phyloP scores from a whole-genome alignment of 2,329 filamentous ascomycete genomes.

The Trichoderma afroharzianum region DNA sequence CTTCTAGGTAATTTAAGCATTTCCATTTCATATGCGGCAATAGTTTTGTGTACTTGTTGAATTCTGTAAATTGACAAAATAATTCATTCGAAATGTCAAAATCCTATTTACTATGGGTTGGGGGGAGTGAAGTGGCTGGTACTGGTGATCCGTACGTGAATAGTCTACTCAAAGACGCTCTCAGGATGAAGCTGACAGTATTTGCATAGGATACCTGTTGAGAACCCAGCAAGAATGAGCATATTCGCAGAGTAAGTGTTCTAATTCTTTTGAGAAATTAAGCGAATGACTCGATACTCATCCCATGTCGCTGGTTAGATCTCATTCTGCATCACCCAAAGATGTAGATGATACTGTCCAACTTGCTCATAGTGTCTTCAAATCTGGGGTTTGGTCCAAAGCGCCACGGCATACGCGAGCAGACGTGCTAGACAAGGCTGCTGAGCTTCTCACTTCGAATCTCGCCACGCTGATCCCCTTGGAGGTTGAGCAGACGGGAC shows the following conservation, averaged over 20 bases:
- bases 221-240: constrained; percentile 46
- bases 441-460: constrained; percentile 48
- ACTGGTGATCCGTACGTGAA: constrained; percentile 43
- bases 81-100: background rate
- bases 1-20: background rate
- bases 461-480: constrained; percentile 57
- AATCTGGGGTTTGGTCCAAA: constrained; percentile 62
- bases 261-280: background rate
- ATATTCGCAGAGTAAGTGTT: constrained; percentile 9
- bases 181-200: background rate
- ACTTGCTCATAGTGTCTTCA: constrained; percentile 60
- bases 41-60: background rate
- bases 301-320: constrained; percentile 19
- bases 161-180: background rate
- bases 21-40: background rate
- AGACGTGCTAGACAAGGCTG: constrained; percentile 58
- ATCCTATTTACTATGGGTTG: constrained; percentile 25
- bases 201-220: constrained; percentile 45
- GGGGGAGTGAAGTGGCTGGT: constrained; percentile 31
- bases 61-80: background rate
- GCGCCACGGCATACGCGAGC: constrained; percentile 56
- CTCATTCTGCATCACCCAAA: constrained; percentile 28
- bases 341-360: constrained; percentile 31
- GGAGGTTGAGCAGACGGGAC: constrained; percentile 66
- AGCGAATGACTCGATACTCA: background rate